Conservation (phyloP, 2,329 filamentous ascomycete species). For the Arthroderma uncinatum region DNA sequence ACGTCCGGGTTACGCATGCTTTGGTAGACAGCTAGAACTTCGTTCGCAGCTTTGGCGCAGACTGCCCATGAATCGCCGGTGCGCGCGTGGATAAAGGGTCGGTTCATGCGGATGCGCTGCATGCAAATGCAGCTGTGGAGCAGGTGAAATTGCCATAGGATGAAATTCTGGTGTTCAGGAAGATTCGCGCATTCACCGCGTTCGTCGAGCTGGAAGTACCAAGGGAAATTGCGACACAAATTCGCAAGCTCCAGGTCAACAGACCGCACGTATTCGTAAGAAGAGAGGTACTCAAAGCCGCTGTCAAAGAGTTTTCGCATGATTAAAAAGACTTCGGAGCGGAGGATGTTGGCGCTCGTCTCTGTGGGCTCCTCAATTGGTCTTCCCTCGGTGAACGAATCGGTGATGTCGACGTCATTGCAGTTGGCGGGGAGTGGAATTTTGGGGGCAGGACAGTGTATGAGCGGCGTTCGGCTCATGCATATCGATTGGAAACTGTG, state of each 20-base stretch:
- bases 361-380: conserved; percentile 18
- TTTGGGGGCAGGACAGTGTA: conserved; percentile 17
- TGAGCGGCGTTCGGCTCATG: conserved; percentile 19
- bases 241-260: conserved; percentile 18
- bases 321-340: conserved; percentile 16
- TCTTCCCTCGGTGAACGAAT: conserved; percentile 12
- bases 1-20: conserved; percentile 17
- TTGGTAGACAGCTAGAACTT: conserved; percentile 19
- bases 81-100: conserved; percentile 19
- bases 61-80: conserved; percentile 17
- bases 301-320: conserved; percentile 17
- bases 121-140: conserved; percentile 20
- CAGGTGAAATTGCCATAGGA: conserved; percentile 20
- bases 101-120: conserved; percentile 21
- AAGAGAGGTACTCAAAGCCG: conserved; percentile 15
- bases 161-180: conserved; percentile 14
- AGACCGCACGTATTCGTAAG: conserved; percentile 17
- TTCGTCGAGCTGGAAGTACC: conserved; percentile 18
- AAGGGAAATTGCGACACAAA: conserved; percentile 18
- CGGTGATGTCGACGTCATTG: conserved; percentile 20
- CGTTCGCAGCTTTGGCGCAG: conserved; percentile 19
- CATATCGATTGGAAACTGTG: conserved; percentile 21
- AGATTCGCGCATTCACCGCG: conserved; percentile 12
- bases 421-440: conserved; percentile 20
- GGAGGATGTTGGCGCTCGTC: conserved; percentile 18